Evolutionary conservation across 2,329 filamentous ascomycete species (phyloP).

Genomic region (Fusarium armeniacum): DNA sequence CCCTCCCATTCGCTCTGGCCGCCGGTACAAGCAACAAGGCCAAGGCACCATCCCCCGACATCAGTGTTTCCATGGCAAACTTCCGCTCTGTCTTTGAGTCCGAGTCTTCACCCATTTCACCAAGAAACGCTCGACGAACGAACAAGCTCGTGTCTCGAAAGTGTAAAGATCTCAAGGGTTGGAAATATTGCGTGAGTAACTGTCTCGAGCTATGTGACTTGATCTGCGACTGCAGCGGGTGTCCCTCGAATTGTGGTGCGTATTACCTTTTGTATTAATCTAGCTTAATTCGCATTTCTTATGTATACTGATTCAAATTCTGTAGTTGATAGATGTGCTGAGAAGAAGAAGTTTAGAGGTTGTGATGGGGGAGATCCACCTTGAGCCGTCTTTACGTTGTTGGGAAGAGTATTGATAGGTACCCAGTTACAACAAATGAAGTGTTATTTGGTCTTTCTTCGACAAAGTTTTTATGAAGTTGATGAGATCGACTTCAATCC

Average conservation of each 20-base stretch:
- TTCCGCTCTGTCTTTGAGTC: background rate
- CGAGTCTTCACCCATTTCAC: background rate
- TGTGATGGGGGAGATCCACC: background rate
- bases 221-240: constrained; percentile 1
- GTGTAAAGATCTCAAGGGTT: background rate
- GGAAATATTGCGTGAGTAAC: background rate
- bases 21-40: background rate
- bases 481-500: background rate
- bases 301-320: background rate
- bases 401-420: background rate
- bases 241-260: background rate
- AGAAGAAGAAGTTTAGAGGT: background rate
- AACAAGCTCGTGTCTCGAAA: background rate
- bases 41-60: background rate
- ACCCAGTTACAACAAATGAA: background rate
- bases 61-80: background rate
- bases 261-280: background rate
- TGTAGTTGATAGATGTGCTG: background rate
- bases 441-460: too few relatives aligned
- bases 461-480: background rate
- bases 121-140: background rate
- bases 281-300: too few relatives aligned
- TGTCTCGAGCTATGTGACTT: constrained; percentile 1
- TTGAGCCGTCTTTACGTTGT: too few relatives aligned
- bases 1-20: background rate